Evolutionary conservation across 2,329 filamentous ascomycete species (phyloP).

Genomic region (Pyricularia pennisetigena): DNA sequence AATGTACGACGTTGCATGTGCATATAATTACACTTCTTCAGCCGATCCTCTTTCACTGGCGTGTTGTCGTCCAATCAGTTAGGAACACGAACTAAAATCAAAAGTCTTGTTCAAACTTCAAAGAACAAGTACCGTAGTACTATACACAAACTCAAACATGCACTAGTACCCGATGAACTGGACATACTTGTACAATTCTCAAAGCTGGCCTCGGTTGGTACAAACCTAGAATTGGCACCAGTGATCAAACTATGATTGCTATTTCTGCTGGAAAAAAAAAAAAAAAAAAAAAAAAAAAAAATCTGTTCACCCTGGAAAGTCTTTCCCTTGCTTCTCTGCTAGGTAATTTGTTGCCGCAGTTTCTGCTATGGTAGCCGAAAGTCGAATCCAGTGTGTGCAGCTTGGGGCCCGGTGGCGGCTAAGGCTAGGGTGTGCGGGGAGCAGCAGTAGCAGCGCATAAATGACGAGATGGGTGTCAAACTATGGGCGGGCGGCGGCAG

Average conservation of each 20-base stretch:
- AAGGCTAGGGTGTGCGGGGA: neutral
- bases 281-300: neutral
- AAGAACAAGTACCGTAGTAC: too few species aligned
- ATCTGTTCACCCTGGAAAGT: neutral
- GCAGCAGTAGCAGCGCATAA: slow-evolving; percentile 13
- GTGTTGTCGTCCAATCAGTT: neutral
- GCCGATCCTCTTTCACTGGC: neutral
- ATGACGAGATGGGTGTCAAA: slow-evolving; percentile 16
- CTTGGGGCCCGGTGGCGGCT: neutral
- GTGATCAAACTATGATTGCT: neutral
- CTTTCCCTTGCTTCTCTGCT: neutral
- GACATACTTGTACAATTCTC: too few species aligned
- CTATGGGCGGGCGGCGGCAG: slow-evolving; percentile 9
- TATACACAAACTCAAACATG: neutral
- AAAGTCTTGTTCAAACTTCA: neutral
- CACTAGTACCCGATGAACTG: neutral
- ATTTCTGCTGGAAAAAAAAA: neutral
- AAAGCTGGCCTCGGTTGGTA: too few species aligned
- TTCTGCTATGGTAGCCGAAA: neutral
- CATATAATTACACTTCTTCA: neutral
- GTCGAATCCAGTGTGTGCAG: neutral
- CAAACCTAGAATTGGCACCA: neutral
- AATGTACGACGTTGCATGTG: neutral
- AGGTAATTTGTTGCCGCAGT: neutral
- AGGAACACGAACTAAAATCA: neutral